phyloP scores from a whole-genome alignment of 139 green algal genomes.

The Chlamydomonas applanata region DNA sequence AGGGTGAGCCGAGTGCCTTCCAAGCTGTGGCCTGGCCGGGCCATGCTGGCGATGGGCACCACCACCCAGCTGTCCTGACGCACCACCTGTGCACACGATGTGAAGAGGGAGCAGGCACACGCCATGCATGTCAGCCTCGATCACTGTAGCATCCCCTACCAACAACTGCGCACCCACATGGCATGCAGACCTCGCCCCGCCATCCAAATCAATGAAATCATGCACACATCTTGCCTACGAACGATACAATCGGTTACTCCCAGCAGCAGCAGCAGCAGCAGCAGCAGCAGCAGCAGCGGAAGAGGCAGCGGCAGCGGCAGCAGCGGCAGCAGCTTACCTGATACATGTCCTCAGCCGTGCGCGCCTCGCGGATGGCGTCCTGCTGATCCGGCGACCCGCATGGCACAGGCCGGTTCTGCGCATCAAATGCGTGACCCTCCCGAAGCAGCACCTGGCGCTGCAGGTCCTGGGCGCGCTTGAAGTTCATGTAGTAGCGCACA shows the following conservation, averaged over 20 bases:
- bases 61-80: slow-evolving; percentile 81
- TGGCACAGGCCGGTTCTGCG: slow-evolving; percentile 52
- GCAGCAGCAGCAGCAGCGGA: too few relatives aligned
- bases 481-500: slow-evolving; percentile 92
- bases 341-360: slow-evolving; percentile 73
- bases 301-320: too few relatives aligned
- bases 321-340: slow-evolving; percentile 46
- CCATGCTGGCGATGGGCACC: slow-evolving; percentile 75
- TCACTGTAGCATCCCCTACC: too few relatives aligned
- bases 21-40: slow-evolving; percentile 57
- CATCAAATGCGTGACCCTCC: slow-evolving; percentile 62
- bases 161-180: too few relatives aligned
- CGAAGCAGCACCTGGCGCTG: slow-evolving; percentile 49
- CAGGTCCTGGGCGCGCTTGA: slow-evolving; percentile 58
- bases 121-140: background rate
- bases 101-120: background rate
- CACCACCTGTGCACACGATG: slow-evolving; percentile 10
- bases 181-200: too few relatives aligned
- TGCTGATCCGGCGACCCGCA: slow-evolving; percentile 47
- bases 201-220: too few relatives aligned
- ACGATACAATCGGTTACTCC: too few relatives aligned
- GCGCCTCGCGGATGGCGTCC: slow-evolving; percentile 44
- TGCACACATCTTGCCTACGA: background rate
- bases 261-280: too few relatives aligned
- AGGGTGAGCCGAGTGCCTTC: slow-evolving; percentile 90